phyloP scores from a whole-genome alignment of 495 filamentous ascomycete genomes.

The Parathielavia hyrcaniae region DNA sequence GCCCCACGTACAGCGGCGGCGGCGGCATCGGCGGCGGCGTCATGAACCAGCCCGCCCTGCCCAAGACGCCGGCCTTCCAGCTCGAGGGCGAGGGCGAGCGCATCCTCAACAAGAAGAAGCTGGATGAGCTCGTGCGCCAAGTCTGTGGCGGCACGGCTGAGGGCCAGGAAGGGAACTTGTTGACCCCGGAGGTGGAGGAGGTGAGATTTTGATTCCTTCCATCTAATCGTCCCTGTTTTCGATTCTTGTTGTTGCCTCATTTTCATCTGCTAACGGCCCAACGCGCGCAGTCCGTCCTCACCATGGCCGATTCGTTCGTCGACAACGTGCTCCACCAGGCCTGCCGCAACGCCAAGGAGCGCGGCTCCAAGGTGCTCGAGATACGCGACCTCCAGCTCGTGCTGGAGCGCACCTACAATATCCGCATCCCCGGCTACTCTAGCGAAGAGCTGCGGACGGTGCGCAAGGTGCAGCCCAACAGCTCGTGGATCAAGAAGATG shows the following conservation, averaged over 20 bases:
- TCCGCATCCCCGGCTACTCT: constrained; percentile 90
- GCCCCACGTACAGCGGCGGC: constrained; percentile 74
- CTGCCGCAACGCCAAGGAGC: constrained; percentile 86
- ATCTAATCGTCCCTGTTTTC: too few relatives aligned
- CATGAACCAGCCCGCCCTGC: constrained; percentile 77
- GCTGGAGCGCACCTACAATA: constrained; percentile 95
- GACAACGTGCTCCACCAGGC: constrained; percentile 81
- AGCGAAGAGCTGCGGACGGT: constrained; percentile 92
- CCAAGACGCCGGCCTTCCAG: constrained; percentile 71
- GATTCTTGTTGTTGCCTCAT: constrained; percentile 11
- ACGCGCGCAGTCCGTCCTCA: constrained; percentile 63
- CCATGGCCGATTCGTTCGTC: constrained; percentile 89
- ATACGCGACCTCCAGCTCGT: constrained; percentile 91
- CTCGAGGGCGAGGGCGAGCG: constrained; percentile 86
- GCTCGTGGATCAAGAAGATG: constrained; percentile 91
- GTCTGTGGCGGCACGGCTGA: constrained; percentile 77
- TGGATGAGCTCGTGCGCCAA: constrained; percentile 90
- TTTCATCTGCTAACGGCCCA: neutral
- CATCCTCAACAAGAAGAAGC: constrained; percentile 88
- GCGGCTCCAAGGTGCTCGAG: constrained; percentile 80
- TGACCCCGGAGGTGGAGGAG: constrained; percentile 92
- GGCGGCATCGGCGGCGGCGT: constrained; percentile 64
- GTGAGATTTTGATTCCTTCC: constrained; percentile 42
- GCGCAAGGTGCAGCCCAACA: constrained; percentile 79
- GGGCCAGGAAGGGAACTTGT: constrained; percentile 56